These are phyloP conservation scores for Yamadazyma oceani DNA, from an alignment of 1,139 yeast genomes.

Conservation along the genomic window DNA sequence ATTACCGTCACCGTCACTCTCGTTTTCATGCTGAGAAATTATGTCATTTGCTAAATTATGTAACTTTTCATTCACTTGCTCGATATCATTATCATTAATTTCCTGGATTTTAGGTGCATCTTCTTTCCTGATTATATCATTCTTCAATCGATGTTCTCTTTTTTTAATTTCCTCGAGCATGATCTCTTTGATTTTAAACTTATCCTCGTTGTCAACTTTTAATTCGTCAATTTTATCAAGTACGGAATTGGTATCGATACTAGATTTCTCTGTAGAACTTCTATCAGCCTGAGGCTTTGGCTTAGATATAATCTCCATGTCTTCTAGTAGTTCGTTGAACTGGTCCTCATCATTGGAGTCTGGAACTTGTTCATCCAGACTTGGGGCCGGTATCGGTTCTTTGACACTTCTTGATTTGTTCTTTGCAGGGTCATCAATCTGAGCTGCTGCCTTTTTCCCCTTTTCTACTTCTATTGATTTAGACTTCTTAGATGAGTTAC, in stretches of 20 bases:
- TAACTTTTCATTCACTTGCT: background rate
- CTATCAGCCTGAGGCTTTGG: background rate
- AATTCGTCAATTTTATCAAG: slow-evolving; percentile 31
- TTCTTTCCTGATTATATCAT: background rate
- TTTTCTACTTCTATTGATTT: slow-evolving; percentile 17
- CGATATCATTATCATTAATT: background rate
- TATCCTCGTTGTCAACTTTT: slow-evolving; percentile 50
- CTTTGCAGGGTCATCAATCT: background rate
- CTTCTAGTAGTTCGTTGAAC: slow-evolving; percentile 44
- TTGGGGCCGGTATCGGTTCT: background rate
- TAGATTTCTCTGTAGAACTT: background rate
- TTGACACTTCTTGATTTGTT: slow-evolving; percentile 2
- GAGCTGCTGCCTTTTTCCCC: slow-evolving; percentile 4
- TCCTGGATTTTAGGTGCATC: slow-evolving; percentile 2
- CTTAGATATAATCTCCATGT: slow-evolving; percentile 42
- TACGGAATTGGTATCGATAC: slow-evolving; percentile 17
- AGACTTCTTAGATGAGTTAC: background rate
- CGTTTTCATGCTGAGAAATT: slow-evolving; percentile 3
- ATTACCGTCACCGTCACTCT: slow-evolving; percentile 3
- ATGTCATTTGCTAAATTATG: slow-evolving; percentile 1
- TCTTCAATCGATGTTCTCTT: slow-evolving; percentile 3
- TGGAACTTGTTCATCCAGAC: background rate
- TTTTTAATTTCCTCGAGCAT: slow-evolving; percentile 19
- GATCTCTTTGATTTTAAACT: slow-evolving; percentile 42
- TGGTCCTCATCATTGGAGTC: slow-evolving; percentile 25